Percentiles rank a stretch among this genome's conserved stretches.
Evolutionary conservation across 352 stramenopile species (phyloP).

Genomic region (Globisporangium sylvaticum): DNA sequence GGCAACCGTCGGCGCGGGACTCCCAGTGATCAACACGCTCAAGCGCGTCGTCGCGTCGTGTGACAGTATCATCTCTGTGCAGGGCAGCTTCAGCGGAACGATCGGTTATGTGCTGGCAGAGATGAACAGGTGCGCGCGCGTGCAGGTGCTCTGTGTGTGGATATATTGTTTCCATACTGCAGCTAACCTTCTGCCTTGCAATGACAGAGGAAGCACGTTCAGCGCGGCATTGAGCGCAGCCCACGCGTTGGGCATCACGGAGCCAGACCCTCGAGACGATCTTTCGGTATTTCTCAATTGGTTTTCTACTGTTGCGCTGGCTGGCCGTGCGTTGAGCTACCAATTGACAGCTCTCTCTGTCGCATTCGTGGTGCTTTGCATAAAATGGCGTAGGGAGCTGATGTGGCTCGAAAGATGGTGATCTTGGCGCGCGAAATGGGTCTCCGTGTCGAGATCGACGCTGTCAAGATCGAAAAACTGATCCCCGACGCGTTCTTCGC

Average conservation of each 20-base stretch:
- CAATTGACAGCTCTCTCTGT: not conserved
- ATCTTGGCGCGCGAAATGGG: constrained; percentile 62
- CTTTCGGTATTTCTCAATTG: too few relatives aligned
- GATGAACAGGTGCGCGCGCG: constrained; percentile 21
- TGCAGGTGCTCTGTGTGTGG: not conserved
- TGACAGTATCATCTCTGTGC: constrained; percentile 40
- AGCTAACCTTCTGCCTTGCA: not conserved
- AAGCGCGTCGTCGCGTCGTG: constrained; percentile 42
- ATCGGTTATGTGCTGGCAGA: constrained; percentile 51
- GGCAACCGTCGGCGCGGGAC: constrained; percentile 57
- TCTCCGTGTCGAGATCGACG: constrained; percentile 27
- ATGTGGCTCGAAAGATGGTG: constrained; percentile 65
- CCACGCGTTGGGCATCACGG: constrained; percentile 53
- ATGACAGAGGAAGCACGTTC: constrained; percentile 36
- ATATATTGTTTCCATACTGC: not conserved
- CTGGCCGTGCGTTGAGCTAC: not conserved
- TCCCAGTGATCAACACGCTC: constrained; percentile 52
- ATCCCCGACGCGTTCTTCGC: constrained; percentile 37
- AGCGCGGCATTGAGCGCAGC: constrained; percentile 40
- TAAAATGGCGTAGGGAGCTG: constrained; percentile 31
- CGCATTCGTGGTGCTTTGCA: not conserved
- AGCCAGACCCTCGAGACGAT: constrained; percentile 67
- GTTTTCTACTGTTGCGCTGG: too few relatives aligned
- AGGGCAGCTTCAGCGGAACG: constrained; percentile 61
- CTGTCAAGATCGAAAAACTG: constrained; percentile 39